Base-by-base conservation (phyloP, 441 rosid genomes). In the Populus hybrid region DNA sequence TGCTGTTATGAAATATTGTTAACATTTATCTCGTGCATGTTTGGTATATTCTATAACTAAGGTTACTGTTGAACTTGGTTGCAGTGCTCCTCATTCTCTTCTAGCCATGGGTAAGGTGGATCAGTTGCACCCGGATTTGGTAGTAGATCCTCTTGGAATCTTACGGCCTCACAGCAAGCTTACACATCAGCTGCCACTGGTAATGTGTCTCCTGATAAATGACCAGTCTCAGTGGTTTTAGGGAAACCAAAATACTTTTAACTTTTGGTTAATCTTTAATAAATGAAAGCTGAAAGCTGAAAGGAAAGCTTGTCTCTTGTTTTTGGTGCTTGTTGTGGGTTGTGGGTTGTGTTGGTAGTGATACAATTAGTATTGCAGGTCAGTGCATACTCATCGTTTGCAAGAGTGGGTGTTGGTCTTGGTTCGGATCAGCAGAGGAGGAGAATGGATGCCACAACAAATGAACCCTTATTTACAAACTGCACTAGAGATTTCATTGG, bases 401-500 rank as follows among this genome's bases (percentile, higher is more conserved):
- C 85, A 50, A 92, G 99, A 80, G 69, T 78, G 67, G 92, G 88
- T 63, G 85, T 81, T 74, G 89, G 92, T 84, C 86, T 84, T 72
- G 93, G 92, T 65, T 53, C 86, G 74, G 98, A 94, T 50, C 92
- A 87, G 77, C 98, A 97, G 82, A 87, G 94, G 81, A 88, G 97
- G 84, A 94, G 93, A 88, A 89, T 97, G 92, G 98, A 94, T 85
- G 85, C 88, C 23, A 12, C 88, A 28, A 92, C 98, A 50, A 97
- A 97, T 82, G 99, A 96, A 85, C 98, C 99, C 7, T 82, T 91
- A 80, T 96, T 94, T 86, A 94, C 98, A 35, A 90, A 90, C 79
- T 96, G 94, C 87, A 94, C 99, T n/a, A 88, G 98, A 82, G 99
- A 97, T 82, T 97, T 94, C 77, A 90, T 92, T 2, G 99, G 99